Evolutionary conservation across 108 stramenopile genomes (phyloP).

Genomic region (Pseudonitzschia multiseries): DNA sequence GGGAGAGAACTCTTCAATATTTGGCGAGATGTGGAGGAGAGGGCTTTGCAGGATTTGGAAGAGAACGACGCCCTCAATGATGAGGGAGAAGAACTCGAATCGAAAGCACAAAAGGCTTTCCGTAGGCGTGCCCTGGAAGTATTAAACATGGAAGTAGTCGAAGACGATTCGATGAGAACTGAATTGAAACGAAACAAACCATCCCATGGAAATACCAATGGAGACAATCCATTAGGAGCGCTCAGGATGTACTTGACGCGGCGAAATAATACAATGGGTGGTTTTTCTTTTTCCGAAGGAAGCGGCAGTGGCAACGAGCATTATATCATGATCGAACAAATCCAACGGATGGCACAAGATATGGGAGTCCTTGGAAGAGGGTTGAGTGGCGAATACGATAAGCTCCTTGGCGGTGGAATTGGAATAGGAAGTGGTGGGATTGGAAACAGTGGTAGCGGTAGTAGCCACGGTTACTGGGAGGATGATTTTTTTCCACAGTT

Average conservation of each 20-base stretch:
- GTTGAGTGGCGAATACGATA: slow-evolving; percentile 32
- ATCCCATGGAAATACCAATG: not conserved
- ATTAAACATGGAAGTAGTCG: slow-evolving; percentile 55
- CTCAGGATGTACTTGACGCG: slow-evolving; percentile 10
- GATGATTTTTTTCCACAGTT: slow-evolving; percentile 61
- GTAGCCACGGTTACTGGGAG: slow-evolving; percentile 31
- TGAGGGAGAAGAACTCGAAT: slow-evolving; percentile 33
- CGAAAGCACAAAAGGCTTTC: slow-evolving; percentile 17
- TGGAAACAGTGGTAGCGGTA: slow-evolving; percentile 5
- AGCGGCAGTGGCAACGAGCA: not conserved
- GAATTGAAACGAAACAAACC: slow-evolving; percentile 40
- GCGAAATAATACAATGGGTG: not conserved
- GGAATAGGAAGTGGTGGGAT: not conserved
- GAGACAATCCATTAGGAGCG: slow-evolving; percentile 14
- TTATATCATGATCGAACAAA: slow-evolving; percentile 33
- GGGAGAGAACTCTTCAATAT: slow-evolving; percentile 8
- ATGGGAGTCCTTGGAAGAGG: slow-evolving; percentile 62
- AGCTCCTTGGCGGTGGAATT: not conserved
- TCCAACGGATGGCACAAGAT: slow-evolving; percentile 57
- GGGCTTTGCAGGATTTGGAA: slow-evolving; percentile 2
- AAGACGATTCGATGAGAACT: slow-evolving; percentile 52
- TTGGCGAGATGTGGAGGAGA: slow-evolving; percentile 13
- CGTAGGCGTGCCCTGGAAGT: slow-evolving; percentile 41
- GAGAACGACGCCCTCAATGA: slow-evolving; percentile 6
- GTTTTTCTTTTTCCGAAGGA: slow-evolving; percentile 6